Evolutionary conservation across 1,284 basidiomycete genomes (phyloP).

Genomic region (Pyrrhoderma lamaoense): DNA sequence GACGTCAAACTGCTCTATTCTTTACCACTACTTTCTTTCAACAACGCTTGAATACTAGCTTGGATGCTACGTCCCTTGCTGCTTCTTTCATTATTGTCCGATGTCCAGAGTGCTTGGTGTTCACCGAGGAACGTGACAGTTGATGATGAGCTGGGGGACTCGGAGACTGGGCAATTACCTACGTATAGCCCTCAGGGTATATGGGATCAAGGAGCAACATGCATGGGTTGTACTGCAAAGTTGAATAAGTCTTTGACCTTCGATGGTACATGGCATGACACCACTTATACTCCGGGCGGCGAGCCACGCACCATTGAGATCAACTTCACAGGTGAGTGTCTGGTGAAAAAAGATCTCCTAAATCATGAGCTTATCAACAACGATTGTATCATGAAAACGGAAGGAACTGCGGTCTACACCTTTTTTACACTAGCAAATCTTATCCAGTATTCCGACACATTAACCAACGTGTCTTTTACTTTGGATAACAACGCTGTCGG

Average conservation of each 20-base stretch:
- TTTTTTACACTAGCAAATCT: conserved; percentile 2
- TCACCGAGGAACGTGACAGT: conserved; percentile 20
- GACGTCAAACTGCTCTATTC: too few species aligned
- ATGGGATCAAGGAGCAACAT: conserved; percentile 20
- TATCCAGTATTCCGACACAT: background rate
- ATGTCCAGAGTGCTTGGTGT: background rate
- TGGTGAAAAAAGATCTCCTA: background rate
- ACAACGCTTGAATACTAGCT: too few species aligned
- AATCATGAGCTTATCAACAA: background rate
- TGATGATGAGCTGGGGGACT: conserved; percentile 22
- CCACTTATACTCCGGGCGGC: conserved; percentile 13
- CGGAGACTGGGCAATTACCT: conserved; percentile 17
- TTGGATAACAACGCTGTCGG: background rate
- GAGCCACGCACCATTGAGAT: background rate
- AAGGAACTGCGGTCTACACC: conserved; percentile 4
- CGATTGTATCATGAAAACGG: background rate
- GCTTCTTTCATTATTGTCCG: background rate
- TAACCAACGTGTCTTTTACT: background rate
- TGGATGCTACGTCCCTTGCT: background rate
- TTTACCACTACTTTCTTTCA: too few species aligned
- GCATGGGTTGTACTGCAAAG: conserved; percentile 17
- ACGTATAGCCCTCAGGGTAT: conserved; percentile 12
- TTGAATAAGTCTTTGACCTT: conserved; percentile 12
- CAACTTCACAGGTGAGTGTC: background rate
- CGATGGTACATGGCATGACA: conserved; percentile 22